Conservation (phyloP, 106 monocot species). For the Dioscorea alata region DNA sequence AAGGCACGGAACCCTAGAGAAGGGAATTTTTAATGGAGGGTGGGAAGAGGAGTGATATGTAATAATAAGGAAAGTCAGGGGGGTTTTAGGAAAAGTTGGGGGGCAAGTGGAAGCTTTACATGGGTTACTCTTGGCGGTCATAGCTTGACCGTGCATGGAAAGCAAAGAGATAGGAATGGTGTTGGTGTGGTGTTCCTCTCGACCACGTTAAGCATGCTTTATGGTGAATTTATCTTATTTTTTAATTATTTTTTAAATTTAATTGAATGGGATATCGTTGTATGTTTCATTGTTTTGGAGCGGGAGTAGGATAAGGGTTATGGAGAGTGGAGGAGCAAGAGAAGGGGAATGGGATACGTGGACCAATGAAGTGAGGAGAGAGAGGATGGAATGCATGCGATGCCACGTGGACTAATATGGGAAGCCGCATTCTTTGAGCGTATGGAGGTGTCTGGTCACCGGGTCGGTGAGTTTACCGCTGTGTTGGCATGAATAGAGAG, state of each 20-base stretch:
- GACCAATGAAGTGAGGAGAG: background rate
- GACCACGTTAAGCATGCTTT: background rate
- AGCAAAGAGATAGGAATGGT: background rate
- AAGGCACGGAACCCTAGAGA: background rate
- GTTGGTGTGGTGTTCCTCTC: background rate
- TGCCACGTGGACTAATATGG: background rate
- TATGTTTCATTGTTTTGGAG: background rate
- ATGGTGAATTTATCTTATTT: too few relatives aligned
- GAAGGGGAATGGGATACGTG: conserved; percentile 25
- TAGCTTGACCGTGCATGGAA: conserved; percentile 38
- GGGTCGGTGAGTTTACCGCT: too few relatives aligned
- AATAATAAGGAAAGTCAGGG: too few relatives aligned
- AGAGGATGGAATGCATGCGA: background rate
- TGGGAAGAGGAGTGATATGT: background rate
- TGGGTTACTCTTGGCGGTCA: conserved; percentile 52
- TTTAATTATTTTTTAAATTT: too few relatives aligned
- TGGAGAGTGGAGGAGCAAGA: conserved; percentile 35
- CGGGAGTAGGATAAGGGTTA: background rate
- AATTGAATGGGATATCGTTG: too few relatives aligned
- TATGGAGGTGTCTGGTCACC: background rate
- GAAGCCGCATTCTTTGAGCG: background rate
- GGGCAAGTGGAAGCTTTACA: conserved; percentile 46
- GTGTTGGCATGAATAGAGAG: too few relatives aligned
- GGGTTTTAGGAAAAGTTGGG: background rate
- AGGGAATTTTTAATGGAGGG: background rate